Evolutionary conservation across 306 rosid species (phyloP), one percentile per base, ranked within the genome.

Genomic region (Cicer judaicum): DNA sequence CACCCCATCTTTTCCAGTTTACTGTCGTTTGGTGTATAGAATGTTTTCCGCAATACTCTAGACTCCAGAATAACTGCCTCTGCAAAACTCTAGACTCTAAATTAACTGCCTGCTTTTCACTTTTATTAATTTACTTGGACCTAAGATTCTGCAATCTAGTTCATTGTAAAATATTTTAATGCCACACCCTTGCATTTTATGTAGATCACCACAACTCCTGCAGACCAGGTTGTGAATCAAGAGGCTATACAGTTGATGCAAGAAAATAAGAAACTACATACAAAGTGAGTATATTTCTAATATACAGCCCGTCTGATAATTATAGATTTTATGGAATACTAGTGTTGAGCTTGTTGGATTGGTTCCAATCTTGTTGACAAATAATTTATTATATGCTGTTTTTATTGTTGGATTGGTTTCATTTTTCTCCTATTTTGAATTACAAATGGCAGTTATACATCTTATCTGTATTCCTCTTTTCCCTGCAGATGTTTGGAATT

Each of bases 401-500:
- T 65, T 50, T 29, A 50, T 50, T 50, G 19, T 40, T 29, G 36
- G 36, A n/a, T 24, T 64, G 49, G 64, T 67, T 46, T 75, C 56
- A 21, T 18, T 73, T 43, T 21, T 53, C 63, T 48, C 60, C 21
- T 68, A 68, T 77, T 71, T 21, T 47, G 18, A 72, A 52, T 34
- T 66, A 76, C 59, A 36, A 61, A 76, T 39, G 70, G 8, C 73
- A 14, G 41, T 54, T 70, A 53, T 55, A 42, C 68, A 76, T 36
- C 61, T 80, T 60, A 47, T 70, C 13, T 74, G 4, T 78, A 8
- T 5, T 14, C 62, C 52, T 53, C 34, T 57, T 49, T 21, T 50
- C 9, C 84, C 59, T 75, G 73, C 89, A 94, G 99, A 70, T 92
- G 88, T 49, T 67, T 72, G 76, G 90, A 88, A 77, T 85, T 72